Conservation (phyloP, 441 rosid genomes). For the Viola pubescens region DNA sequence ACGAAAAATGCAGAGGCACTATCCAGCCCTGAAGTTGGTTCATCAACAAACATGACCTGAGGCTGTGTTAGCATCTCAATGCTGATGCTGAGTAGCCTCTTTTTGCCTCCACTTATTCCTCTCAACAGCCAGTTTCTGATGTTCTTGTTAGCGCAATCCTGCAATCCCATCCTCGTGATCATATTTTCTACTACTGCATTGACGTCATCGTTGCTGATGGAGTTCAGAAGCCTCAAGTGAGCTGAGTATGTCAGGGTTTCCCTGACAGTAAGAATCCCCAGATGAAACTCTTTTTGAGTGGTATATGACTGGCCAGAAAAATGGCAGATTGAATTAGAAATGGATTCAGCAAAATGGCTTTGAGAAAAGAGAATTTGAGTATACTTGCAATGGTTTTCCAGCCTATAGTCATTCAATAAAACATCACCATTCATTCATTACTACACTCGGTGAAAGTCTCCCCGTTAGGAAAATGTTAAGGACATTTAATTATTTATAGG, state of each 20-base stretch:
- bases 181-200: conserved; percentile 45
- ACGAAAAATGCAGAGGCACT: conserved; percentile 50
- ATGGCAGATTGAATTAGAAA: not conserved
- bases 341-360: not conserved
- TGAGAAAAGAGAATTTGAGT: not conserved
- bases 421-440: conserved; percentile 70
- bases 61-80: not conserved
- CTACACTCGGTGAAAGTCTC: conserved; percentile 59
- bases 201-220: conserved; percentile 38
- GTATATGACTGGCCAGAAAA: conserved; percentile 45
- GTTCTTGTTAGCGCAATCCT: conserved; percentile 41
- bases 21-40: conserved; percentile 26
- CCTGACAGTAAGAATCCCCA: conserved; percentile 63
- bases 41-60: not conserved
- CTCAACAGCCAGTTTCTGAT: conserved; percentile 8
- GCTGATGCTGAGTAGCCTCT: not conserved
- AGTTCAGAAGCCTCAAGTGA: conserved; percentile 44
- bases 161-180: conserved; percentile 59
- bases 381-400: conserved; percentile 33
- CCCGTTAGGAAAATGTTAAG: conserved; percentile 25
- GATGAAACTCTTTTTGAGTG: conserved; percentile 58
- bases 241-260: conserved; percentile 76
- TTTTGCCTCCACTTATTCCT: conserved; percentile 60
- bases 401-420: conserved; percentile 42
- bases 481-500: no score